Evolutionary conservation across 179 eudicot species (phyloP), one percentile per base, ranked within the genome.

Genomic region (Vitellaria paradoxa): DNA sequence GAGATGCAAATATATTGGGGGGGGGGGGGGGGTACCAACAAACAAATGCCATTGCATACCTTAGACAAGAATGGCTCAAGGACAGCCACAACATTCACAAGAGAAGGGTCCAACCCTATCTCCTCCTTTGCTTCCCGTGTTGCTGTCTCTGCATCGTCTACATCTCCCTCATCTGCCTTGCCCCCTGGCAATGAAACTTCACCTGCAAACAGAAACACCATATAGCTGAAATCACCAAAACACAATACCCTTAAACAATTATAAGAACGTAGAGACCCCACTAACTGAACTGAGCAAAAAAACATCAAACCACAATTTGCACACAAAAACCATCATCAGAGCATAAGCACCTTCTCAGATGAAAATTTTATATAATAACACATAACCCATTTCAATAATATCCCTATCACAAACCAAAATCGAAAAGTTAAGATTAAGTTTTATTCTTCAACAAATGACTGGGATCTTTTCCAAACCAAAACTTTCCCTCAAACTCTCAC

Each of bases 171-270:
- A 18, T 91, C 96, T 24, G 88, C 86, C 86, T 91, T 91, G 4
- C 96, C 96, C 46, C 96, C 96, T 1, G 96, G 96, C 85, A 91
- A 83, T 50, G 91, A 82, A 78, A 91, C 91, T 83, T 91, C 96
- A 83, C 95, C 95, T 91, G 84, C 77, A 77, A 26, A 64, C 73
- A 68, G 45, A 78, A 20, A 40, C 26, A 17, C 15, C 67, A 23
- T 4, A n/a, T 4, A 11, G 52, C 52, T 56, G 52, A 42, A 57
- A 37, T 72, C 76, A 13, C 40, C 76, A 57, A 72, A 72, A 13
- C 11, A 1, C 0, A 56, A 40, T 56, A 57, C n/a, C 46, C 20
- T 14, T 30, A 17, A 53, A 59, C 50, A 30, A 37, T 10, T 57
- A n/a, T 11, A 55, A 72, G 64, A 64, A 72, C 37, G 21, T 11